A percentile compares a stretch with the other conserved stretches of the same genome.
Evolutionary conservation across 257 asterid species (phyloP).

Genomic region (Fraxinus quadrangulata): DNA sequence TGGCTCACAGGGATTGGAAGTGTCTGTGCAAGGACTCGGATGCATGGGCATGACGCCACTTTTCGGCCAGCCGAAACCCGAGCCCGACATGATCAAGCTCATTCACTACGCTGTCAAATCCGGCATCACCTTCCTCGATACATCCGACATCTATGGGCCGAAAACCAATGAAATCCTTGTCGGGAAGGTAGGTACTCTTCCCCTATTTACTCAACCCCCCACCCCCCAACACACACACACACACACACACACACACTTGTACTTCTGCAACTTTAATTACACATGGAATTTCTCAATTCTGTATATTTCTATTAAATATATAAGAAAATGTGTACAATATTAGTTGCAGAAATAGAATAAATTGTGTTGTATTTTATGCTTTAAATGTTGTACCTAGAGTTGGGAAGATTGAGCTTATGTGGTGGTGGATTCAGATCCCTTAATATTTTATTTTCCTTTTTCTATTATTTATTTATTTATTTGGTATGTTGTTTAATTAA

Average conservation of each 20-base stretch:
- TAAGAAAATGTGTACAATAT: background rate
- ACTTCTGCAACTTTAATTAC: background rate
- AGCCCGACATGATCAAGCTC: constrained; percentile 33
- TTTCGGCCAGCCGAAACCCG: constrained; percentile 36
- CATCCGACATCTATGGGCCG: constrained; percentile 41
- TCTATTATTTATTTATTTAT: too few species aligned
- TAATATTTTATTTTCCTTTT: too few species aligned
- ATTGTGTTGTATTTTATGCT: background rate
- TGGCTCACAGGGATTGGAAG: constrained; percentile 41
- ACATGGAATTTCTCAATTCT: too few species aligned
- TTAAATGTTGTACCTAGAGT: background rate
- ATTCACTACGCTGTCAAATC: constrained; percentile 36
- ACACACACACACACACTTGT: background rate
- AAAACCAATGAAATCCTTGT: constrained; percentile 40
- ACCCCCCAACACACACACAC: background rate
- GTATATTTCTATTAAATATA: background rate
- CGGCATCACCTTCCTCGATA: constrained; percentile 43
- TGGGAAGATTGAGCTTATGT: too few species aligned
- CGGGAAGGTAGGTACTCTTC: constrained; percentile 22
- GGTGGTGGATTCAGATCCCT: too few species aligned
- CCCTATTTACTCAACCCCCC: background rate
- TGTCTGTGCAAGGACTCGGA: constrained; percentile 41
- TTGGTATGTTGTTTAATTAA: too few species aligned
- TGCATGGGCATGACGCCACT: constrained; percentile 42
- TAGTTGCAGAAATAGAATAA: background rate